phyloP scores from a whole-genome alignment of 2,329 filamentous ascomycete genomes.

The Sporothrix schenckii region DNA sequence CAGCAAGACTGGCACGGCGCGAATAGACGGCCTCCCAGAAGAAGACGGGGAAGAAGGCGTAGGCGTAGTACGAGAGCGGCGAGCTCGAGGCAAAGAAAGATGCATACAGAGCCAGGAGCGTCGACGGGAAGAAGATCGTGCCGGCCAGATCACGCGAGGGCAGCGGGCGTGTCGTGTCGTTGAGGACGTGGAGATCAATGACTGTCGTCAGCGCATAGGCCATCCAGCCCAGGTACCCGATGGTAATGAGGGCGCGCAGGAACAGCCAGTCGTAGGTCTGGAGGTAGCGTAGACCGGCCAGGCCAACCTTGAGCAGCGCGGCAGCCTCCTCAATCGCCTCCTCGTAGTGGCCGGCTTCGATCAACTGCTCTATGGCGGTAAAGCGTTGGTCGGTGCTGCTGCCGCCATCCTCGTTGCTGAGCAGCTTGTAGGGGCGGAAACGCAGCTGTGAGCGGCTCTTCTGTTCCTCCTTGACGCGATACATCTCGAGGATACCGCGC shows the following conservation, averaged over 20 bases:
- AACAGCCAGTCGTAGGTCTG: slow-evolving; percentile 99
- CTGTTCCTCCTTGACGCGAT: slow-evolving; percentile 84
- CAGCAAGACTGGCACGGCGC: slow-evolving; percentile 67
- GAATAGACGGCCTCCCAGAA: slow-evolving; percentile 98
- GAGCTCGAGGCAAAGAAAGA: slow-evolving; percentile 80
- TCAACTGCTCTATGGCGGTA: slow-evolving; percentile 66
- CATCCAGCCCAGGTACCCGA: slow-evolving; percentile 95
- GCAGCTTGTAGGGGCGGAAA: slow-evolving; percentile 73
- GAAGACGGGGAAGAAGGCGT: slow-evolving; percentile 86
- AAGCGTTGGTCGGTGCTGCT: slow-evolving; percentile 62
- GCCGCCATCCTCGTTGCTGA: slow-evolving; percentile 57
- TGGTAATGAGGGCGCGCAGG: slow-evolving; percentile 80
- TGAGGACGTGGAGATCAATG: slow-evolving; percentile 82
- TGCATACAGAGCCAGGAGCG: slow-evolving; percentile 75
- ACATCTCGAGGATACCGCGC: slow-evolving; percentile 89
- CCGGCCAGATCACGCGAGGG: slow-evolving; percentile 64
- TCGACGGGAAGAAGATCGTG: slow-evolving; percentile 70
- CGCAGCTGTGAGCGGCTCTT: slow-evolving; percentile 76
- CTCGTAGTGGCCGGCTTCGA: slow-evolving; percentile 67
- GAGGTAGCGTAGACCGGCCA: slow-evolving; percentile 86
- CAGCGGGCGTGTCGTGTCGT: slow-evolving; percentile 65
- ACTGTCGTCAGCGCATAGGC: slow-evolving; percentile 88
- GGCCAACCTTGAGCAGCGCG: slow-evolving; percentile 71
- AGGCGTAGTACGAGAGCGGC: slow-evolving; percentile 82
- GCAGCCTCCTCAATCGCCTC: slow-evolving; percentile 79